Percentiles rank a stretch among this genome's conserved stretches.
Evolutionary conservation across 306 rosid species (phyloP).

Genomic region (Cucumis cinereus): DNA sequence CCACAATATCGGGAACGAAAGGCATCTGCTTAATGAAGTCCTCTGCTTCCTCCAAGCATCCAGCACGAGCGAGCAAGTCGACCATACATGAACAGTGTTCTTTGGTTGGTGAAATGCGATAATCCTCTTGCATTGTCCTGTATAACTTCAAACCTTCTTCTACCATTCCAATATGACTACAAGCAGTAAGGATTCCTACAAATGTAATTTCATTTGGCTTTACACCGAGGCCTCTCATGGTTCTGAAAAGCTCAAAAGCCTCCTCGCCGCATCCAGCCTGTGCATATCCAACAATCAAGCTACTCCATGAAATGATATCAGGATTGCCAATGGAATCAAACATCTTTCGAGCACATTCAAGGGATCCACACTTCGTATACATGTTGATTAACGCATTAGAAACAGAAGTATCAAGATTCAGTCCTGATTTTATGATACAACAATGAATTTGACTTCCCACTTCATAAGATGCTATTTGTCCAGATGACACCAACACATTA

Average conservation of each 20-base stretch:
- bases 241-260: constrained; percentile 49
- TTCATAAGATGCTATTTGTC: constrained; percentile 45
- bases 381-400: constrained; percentile 62
- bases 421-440: constrained; percentile 47
- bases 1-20: constrained; percentile 50
- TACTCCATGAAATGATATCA: constrained; percentile 73
- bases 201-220: constrained; percentile 57
- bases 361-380: constrained; percentile 73
- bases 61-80: constrained; percentile 71
- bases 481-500: constrained; percentile 47
- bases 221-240: constrained; percentile 32
- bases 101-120: constrained; percentile 41
- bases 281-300: constrained; percentile 64
- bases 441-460: constrained; percentile 65
- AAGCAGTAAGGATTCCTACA: constrained; percentile 63
- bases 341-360: constrained; percentile 36
- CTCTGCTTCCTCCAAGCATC: constrained; percentile 54
- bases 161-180: constrained; percentile 66
- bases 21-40: constrained; percentile 31
- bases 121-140: constrained; percentile 44
- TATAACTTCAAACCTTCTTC: constrained; percentile 53
- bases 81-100: constrained; percentile 75
- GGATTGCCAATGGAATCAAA: constrained; percentile 37
- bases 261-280: constrained; percentile 54
- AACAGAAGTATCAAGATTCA: constrained; percentile 35